Conservation (phyloP, 176 grass and related monocot genomes). For the Carex cristatella region DNA sequence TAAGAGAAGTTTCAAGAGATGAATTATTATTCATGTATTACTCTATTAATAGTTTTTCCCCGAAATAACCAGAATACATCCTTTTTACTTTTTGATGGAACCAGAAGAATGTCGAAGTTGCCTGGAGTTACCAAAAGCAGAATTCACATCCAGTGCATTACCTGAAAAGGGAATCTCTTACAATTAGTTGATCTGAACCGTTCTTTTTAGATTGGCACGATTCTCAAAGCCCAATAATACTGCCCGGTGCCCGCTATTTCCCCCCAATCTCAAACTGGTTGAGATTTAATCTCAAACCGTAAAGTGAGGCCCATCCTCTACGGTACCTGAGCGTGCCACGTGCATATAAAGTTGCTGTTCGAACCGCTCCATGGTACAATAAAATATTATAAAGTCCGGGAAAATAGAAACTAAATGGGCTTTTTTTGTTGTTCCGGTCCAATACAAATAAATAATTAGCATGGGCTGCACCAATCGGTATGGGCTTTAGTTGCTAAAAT, state of each 20-base stretch:
- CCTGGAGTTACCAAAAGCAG: not conserved
- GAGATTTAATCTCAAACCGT: too few relatives aligned
- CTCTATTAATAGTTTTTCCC: not conserved
- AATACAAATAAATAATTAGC: not conserved
- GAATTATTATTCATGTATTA: not conserved
- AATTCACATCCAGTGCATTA: too few relatives aligned
- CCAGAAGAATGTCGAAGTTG: slow-evolving; percentile 14
- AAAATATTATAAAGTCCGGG: not conserved
- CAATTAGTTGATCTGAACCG: too few relatives aligned
- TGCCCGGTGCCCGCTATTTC: too few relatives aligned
- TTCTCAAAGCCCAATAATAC: too few relatives aligned
- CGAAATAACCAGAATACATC: not conserved
- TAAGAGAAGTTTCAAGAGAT: not conserved
- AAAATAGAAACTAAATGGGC: not conserved
- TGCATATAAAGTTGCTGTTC: not conserved
- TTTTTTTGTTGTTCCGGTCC: not conserved
- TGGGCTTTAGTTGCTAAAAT: not conserved
- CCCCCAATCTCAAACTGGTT: too few relatives aligned
- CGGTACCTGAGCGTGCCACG: too few relatives aligned
- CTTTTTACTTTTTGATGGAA: not conserved
- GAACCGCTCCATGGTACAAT: not conserved
- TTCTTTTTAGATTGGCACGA: too few relatives aligned
- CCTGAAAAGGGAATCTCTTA: too few relatives aligned
- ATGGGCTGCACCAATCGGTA: not conserved
- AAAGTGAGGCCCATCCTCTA: too few relatives aligned